These are phyloP conservation scores for Zymoseptoria crescenta DNA, from an alignment of 2,329 filamentous ascomycete species.

Conservation along the genomic window DNA sequence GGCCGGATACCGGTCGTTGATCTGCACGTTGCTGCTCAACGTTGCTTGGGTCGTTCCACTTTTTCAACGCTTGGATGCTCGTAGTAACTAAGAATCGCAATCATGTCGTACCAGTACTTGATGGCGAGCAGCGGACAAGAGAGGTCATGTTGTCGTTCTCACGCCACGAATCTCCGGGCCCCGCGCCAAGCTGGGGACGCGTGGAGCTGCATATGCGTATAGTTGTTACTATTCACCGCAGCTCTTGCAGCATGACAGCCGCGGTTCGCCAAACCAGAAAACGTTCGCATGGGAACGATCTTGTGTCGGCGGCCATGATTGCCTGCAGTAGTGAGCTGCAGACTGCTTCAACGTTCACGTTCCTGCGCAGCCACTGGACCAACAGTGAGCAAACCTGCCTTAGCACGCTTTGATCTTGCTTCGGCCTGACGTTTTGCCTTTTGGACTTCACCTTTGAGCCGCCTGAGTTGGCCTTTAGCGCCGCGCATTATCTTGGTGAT, in stretches of 20 bases:
- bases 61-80: background rate
- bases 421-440: slow-evolving; percentile 31
- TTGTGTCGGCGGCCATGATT: background rate
- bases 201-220: background rate
- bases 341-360: background rate
- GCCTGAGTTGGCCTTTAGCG: slow-evolving; percentile 55
- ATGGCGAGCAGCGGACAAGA: background rate
- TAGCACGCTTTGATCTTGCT: slow-evolving; percentile 39
- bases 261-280: background rate
- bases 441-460: slow-evolving; percentile 26
- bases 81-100: background rate
- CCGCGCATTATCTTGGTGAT: slow-evolving; percentile 88
- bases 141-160: background rate
- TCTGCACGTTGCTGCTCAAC: background rate
- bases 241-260: background rate
- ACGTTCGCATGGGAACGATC: background rate
- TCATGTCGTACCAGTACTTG: background rate
- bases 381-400: slow-evolving; percentile 1
- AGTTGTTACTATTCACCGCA: background rate
- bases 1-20: background rate
- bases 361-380: slow-evolving; percentile 4
- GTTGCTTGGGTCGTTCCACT: background rate
- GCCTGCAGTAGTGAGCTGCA: background rate
- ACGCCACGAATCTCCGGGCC: background rate
- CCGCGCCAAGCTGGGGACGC: background rate